Conservation (phyloP, 2,329 filamentous ascomycete species). For the Aureobasidium namibiae region DNA sequence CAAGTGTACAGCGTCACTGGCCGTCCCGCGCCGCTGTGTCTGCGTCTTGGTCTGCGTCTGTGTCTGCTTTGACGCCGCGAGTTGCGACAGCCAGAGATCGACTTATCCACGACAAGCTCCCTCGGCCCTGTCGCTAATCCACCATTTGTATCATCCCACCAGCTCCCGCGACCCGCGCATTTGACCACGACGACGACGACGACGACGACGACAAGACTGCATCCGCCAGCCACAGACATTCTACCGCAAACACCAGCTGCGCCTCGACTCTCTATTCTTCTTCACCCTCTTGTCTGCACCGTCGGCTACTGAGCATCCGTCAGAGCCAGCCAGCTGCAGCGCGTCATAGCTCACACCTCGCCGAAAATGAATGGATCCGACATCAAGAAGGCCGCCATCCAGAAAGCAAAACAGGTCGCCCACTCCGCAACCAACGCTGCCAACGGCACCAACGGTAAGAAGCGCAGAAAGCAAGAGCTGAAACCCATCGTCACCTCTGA, state of each 20-base stretch:
- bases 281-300: not conserved
- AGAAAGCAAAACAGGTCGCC: slow-evolving; percentile 58
- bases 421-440: slow-evolving; percentile 41
- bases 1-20: not conserved
- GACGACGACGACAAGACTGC: too few relatives aligned
- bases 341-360: not conserved
- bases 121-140: not conserved
- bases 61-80: slow-evolving; percentile 3
- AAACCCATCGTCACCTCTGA: slow-evolving; percentile 72
- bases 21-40: not conserved
- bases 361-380: slow-evolving; percentile 53
- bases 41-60: too few relatives aligned
- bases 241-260: not conserved
- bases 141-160: not conserved
- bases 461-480: slow-evolving; percentile 62
- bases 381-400: slow-evolving; percentile 56
- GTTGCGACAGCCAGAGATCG: slow-evolving; percentile 7
- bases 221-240: not conserved
- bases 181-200: not conserved
- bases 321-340: not conserved
- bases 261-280: slow-evolving; percentile 1
- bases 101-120: not conserved
- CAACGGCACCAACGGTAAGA: slow-evolving; percentile 50
- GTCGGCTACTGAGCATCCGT: not conserved
- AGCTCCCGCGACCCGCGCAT: not conserved